Conservation (phyloP, 768 basidiomycete genomes). For the Tulasnella sp. region DNA sequence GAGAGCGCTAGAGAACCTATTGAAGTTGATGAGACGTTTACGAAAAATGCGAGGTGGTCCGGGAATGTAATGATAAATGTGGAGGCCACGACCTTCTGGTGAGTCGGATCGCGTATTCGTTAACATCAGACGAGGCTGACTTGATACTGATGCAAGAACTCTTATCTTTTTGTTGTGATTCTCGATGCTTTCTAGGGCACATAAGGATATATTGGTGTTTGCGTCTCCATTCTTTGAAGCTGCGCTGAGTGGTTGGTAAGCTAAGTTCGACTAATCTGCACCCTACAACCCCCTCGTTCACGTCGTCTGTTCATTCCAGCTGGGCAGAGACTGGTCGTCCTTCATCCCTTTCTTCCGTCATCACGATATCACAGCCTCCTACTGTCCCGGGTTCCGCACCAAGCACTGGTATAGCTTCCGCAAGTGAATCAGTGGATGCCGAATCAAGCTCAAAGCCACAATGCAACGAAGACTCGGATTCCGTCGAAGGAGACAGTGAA, state of each 20-base stretch:
- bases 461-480: slow-evolving; percentile 1
- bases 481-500: neutral
- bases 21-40: slow-evolving; percentile 71
- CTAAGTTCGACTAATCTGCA: neutral
- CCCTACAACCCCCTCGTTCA: neutral
- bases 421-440: neutral
- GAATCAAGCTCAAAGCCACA: neutral
- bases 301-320: slow-evolving; percentile 25
- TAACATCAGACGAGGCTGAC: too few species aligned
- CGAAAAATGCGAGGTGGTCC: slow-evolving; percentile 49
- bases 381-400: slow-evolving; percentile 35
- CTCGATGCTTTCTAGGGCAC: slow-evolving; percentile 43
- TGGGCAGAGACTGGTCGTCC: slow-evolving; percentile 85
- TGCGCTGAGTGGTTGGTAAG: slow-evolving; percentile 55
- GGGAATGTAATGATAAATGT: slow-evolving; percentile 88
- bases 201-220: slow-evolving; percentile 83
- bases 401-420: too few species aligned
- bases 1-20: slow-evolving; percentile 32
- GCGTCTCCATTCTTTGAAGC: slow-evolving; percentile 94
- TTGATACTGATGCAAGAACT: neutral
- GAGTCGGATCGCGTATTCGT: slow-evolving; percentile 25
- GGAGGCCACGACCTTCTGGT: slow-evolving; percentile 85
- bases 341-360: slow-evolving; percentile 64
- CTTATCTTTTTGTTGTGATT: slow-evolving; percentile 5
- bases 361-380: slow-evolving; percentile 71